Base-by-base conservation (phyloP, 176 grass and related monocot species). In the Oryza meyeriana region DNA sequence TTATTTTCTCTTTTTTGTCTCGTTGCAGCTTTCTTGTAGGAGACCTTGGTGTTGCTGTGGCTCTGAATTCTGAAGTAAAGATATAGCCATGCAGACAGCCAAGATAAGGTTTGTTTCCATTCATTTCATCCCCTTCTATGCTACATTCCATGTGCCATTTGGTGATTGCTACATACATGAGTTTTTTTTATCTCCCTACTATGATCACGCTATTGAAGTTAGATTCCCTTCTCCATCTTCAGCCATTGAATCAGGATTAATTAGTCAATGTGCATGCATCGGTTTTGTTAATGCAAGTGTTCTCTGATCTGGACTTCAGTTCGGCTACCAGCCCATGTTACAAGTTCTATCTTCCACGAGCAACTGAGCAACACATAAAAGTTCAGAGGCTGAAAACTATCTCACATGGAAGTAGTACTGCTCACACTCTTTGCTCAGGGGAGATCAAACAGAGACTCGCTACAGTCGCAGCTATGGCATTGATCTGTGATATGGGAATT, bases 71-170 rank as follows among this genome's bases (percentile, higher is more conserved):
- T 61, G 85, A 26, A 76, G 62, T 85, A 85, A 78, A 85, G 35
- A 84, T 69, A 65, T 12, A 85, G 81, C 64, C 79, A 97, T 97
- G 94, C 94, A 91, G 75, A 17, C 88, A 45, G 32, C 89, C 78
- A 97, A 83, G 69, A 55, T 86, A 72, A 97, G 94, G 94, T 97
- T 77, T 76, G 83, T 59, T 81, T 30, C 69, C 18, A 55, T 72
- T 39, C 81, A 64, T 74, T 20, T 84, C 87, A 69, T 45, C n/a
- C 31, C 52, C 8, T 74, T 80, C 65, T n/a, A 41, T 74, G 71
- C 50, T 45, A 30, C 72, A 69, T 90, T 90, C 38, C 85, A 63
- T 83, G 84, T 86, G 79, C 64, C 22, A 16, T 69, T 77, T 71
- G 83, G 57, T 75, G 72, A 87, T 71, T 91, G 83, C 65, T 84